These are phyloP conservation scores for Epichloe scottii DNA, from an alignment of 2,329 filamentous ascomycete species.

Conservation along the genomic window DNA sequence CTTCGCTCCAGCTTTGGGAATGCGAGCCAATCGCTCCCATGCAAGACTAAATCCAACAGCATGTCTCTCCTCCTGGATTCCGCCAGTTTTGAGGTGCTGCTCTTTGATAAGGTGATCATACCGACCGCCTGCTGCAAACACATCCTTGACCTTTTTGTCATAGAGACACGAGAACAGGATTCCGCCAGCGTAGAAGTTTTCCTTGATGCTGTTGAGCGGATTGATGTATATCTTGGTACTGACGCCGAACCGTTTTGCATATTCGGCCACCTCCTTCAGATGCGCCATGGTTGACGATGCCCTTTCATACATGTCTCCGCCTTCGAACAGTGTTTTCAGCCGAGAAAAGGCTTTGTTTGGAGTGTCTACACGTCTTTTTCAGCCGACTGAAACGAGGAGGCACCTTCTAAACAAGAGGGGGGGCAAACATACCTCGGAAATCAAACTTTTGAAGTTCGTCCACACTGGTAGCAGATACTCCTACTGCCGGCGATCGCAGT, in stretches of 20 bases:
- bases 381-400: neutral
- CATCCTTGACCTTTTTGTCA: constrained; percentile 69
- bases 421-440: constrained; percentile 52
- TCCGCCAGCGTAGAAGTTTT: constrained; percentile 77
- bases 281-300: constrained; percentile 68
- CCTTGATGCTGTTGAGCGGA: constrained; percentile 78
- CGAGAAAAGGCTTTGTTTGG: constrained; percentile 44
- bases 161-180: constrained; percentile 85
- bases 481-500: constrained; percentile 67
- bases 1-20: constrained; percentile 42
- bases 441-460: constrained; percentile 87
- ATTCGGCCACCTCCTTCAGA: constrained; percentile 64
- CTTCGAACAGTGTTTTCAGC: constrained; percentile 47
- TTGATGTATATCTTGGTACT: constrained; percentile 70
- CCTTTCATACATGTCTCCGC: constrained; percentile 57
- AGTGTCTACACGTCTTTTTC: constrained; percentile 29
- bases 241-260: constrained; percentile 63
- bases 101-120: constrained; percentile 86
- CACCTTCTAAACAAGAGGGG: neutral
- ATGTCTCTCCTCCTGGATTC: constrained; percentile 53
- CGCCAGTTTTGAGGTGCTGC: constrained; percentile 57
- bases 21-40: constrained; percentile 68
- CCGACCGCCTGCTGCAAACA: constrained; percentile 85
- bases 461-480: constrained; percentile 76
- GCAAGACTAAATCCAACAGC: constrained; percentile 88